Base-by-base conservation (phyloP, 768 basidiomycete genomes). In the Cystofilobasidium macerans region DNA sequence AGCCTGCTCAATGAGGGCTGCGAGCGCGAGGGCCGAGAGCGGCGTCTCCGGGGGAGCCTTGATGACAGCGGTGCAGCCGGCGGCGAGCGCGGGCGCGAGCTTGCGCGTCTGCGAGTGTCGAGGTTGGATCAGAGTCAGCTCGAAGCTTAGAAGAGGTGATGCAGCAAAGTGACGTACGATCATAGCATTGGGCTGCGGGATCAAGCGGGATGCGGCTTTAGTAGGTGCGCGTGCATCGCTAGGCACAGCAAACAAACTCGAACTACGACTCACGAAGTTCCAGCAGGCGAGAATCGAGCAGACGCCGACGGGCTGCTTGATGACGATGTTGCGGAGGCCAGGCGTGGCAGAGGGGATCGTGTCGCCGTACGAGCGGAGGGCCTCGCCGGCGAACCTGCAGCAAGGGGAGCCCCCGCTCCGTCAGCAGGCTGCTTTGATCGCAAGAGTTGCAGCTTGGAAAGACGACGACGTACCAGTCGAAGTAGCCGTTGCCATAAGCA, bases 21-120 rank as follows among this genome's bases (percentile, higher is more conserved):
- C 62, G 30, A 54, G 80, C 6, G 94, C 95, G 14, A 98, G 82
- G 12, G 85, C 84, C 35, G 89, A 90, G 78, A 89, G 95, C 1
- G 95, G 95, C 0, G 95, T 90, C 76, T 99, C 95, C 0, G 90
- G 83, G 0, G 95, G 86, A 1, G 93, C 93, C 75, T 97, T 85
- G 56, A 99, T 92, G 0, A 85, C 82, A 33, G 61, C 60, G 0
- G 94, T 95, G 74, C 94, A 97, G n/a, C 95, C 95, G 20, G 91
- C 91, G 62, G 70, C 69, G 26, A 65, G 67, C 26, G 72, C 75
- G 12, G 76, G 77, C 20, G 71, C 73, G 48, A 76, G 64, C 69
- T 76, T 77, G 57, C 78, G 62, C 14, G 75, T 74, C 64, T 65
- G 57, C 30, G 24, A 45, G 47, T 35, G 1, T 89, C 30, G 87